These are phyloP conservation scores for Oenanthe javanica DNA, from an alignment of 140 eudicot species.

Conservation along the genomic window DNA sequence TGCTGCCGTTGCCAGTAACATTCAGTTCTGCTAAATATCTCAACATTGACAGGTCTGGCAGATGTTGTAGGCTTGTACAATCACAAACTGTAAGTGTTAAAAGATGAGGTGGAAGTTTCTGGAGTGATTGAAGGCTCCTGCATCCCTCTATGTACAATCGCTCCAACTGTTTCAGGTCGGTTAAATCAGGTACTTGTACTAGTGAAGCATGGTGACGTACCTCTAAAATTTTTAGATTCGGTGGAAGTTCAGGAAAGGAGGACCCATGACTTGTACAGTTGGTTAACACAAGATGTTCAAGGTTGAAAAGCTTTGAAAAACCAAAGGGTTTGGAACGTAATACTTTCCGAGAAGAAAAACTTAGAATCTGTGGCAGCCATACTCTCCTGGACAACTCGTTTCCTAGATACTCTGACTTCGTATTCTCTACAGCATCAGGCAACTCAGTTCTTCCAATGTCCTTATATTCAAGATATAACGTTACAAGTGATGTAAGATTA, in stretches of 20 bases:
- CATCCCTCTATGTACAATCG: neutral
- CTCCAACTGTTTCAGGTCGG: neutral
- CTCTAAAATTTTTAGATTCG: neutral
- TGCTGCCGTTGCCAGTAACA: neutral
- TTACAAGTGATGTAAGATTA: neutral
- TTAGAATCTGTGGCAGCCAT: neutral
- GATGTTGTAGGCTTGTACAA: neutral
- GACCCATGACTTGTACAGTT: neutral
- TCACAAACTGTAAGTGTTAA: too few species aligned
- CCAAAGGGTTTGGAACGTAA: neutral
- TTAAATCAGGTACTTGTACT: neutral
- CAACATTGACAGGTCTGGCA: neutral
- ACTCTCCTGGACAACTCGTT: too few species aligned
- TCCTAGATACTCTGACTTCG: too few species aligned
- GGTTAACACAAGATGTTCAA: accelerated
- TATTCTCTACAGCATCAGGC: neutral
- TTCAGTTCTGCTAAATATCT: neutral
- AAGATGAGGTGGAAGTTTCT: neutral
- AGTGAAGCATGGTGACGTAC: neutral
- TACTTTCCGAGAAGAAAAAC: neutral
- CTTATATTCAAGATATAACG: neutral
- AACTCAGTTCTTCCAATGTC: neutral
- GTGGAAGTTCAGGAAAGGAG: neutral
- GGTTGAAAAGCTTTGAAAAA: neutral
- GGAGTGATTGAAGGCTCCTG: neutral